phyloP scores from a whole-genome alignment of 2,329 filamentous ascomycete species.

The Microcera coccophila region DNA sequence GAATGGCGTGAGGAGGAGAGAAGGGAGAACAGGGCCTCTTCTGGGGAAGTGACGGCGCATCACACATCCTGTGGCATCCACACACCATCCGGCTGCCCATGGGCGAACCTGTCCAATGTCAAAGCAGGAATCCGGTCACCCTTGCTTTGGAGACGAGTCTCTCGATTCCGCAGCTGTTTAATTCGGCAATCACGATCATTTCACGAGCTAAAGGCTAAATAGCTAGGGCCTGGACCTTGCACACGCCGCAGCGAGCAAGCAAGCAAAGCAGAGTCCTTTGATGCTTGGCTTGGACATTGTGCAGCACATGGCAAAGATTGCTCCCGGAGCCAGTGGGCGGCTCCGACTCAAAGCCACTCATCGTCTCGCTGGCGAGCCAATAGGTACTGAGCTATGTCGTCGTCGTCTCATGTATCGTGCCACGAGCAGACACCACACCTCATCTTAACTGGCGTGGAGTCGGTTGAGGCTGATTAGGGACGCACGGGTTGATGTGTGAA shows the following conservation, averaged over 20 bases:
- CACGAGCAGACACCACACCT: constrained; percentile 14
- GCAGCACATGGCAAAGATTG: too few species aligned
- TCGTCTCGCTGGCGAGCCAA: constrained; percentile 11
- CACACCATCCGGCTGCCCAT: not conserved
- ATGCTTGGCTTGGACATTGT: too few species aligned
- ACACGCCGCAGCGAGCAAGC: too few species aligned
- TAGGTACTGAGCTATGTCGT: constrained; percentile 17
- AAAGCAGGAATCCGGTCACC: not conserved
- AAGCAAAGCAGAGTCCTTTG: too few species aligned
- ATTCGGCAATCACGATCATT: too few species aligned
- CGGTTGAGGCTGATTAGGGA: constrained; percentile 26
- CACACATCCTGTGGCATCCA: not conserved
- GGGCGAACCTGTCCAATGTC: not conserved
- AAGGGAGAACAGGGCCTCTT: not conserved
- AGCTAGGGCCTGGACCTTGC: too few species aligned
- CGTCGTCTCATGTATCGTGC: constrained; percentile 26
- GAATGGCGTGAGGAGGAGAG: constrained; percentile 27
- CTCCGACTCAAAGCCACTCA: constrained; percentile 18
- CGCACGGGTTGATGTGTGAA: constrained; percentile 20
- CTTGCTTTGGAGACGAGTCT: not conserved
- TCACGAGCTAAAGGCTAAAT: too few species aligned
- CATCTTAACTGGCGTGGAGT: constrained; percentile 12
- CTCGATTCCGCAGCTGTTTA: too few species aligned
- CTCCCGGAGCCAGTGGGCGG: constrained; percentile 17
- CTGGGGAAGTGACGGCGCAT: not conserved